Evolutionary conservation across 768 basidiomycete genomes (phyloP).

Genomic region (Mycena metata): DNA sequence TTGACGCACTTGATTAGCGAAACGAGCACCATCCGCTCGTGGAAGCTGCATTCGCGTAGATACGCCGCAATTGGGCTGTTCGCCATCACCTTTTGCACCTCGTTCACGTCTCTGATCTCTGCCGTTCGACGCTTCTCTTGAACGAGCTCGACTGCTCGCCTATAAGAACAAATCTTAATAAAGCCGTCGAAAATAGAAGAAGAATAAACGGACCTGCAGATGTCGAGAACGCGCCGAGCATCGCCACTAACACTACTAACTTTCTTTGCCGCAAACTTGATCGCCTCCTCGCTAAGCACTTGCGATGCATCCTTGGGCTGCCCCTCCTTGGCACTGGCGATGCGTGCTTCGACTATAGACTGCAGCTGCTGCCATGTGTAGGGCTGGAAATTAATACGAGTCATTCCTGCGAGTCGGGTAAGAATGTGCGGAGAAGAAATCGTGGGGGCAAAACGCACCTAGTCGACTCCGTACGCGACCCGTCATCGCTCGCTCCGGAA

Average conservation of each 20-base stretch:
- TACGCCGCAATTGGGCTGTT: conserved; percentile 92
- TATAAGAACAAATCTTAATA: conserved; percentile 41
- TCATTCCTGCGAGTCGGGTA: conserved; percentile 73
- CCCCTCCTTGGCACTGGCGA: conserved; percentile 70
- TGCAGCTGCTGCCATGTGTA: conserved; percentile 85
- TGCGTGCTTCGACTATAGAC: conserved; percentile 87
- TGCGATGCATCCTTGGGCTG: conserved; percentile 59
- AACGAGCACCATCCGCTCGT: conserved; percentile 90
- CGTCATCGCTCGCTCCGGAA: conserved; percentile 93
- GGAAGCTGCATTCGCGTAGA: conserved; percentile 84
- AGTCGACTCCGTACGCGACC: conserved; percentile 93
- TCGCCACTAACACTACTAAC: conserved; percentile 88
- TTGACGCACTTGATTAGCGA: conserved; percentile 86
- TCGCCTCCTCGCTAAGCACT: conserved; percentile 76
- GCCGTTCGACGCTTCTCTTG: conserved; percentile 66
- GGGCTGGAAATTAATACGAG: conserved; percentile 92
- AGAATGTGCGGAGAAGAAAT: not conserved
- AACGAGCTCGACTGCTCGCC: conserved; percentile 88
- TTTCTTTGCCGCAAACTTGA: conserved; percentile 86
- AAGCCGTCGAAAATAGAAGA: not conserved
- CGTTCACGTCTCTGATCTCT: conserved; percentile 77
- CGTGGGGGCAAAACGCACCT: conserved; percentile 61
- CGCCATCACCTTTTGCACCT: conserved; percentile 88
- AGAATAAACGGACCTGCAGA: conserved; percentile 78
- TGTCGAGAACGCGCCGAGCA: conserved; percentile 92